Percentiles rank a stretch among this genome's conserved stretches.
Evolutionary conservation across 2,329 filamentous ascomycete genomes (phyloP).

Genomic region (Juglanconis oblonga): DNA sequence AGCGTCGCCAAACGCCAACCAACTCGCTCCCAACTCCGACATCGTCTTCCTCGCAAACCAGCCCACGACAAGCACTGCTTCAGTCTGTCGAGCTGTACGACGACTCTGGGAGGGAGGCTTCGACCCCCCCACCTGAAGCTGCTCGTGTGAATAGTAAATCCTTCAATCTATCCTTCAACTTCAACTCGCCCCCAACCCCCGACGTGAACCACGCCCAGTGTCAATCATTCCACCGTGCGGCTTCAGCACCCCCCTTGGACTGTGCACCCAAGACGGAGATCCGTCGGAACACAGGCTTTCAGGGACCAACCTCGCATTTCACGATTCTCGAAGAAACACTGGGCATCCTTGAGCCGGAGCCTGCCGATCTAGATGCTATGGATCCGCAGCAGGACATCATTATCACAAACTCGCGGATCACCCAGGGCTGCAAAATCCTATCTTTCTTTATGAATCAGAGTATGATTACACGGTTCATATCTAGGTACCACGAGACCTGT

Average conservation of each 20-base stretch:
- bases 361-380: constrained; percentile 23
- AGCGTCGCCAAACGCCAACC: constrained; percentile 21
- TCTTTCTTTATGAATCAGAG: constrained; percentile 29
- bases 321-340: constrained; percentile 31
- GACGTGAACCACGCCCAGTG: constrained; percentile 20
- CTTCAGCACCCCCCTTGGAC: constrained; percentile 29
- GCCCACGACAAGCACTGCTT: constrained; percentile 10
- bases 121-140: background rate
- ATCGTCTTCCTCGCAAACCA: constrained; percentile 22
- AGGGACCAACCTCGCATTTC: constrained; percentile 30
- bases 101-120: background rate
- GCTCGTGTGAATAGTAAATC: background rate
- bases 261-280: constrained; percentile 17
- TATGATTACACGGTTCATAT: constrained; percentile 28
- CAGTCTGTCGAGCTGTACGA: constrained; percentile 24
- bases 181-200: constrained; percentile 6
- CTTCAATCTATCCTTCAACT: background rate
- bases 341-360: constrained; percentile 24
- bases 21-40: constrained; percentile 21
- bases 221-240: constrained; percentile 24
- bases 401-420: constrained; percentile 29
- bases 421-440: constrained; percentile 29
- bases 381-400: constrained; percentile 23
- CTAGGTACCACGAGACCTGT: constrained; percentile 27
- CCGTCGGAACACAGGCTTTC: constrained; percentile 27